Conservation (phyloP, 371 early-diverging fungal genomes). For the Actinomortierella wolfii region DNA sequence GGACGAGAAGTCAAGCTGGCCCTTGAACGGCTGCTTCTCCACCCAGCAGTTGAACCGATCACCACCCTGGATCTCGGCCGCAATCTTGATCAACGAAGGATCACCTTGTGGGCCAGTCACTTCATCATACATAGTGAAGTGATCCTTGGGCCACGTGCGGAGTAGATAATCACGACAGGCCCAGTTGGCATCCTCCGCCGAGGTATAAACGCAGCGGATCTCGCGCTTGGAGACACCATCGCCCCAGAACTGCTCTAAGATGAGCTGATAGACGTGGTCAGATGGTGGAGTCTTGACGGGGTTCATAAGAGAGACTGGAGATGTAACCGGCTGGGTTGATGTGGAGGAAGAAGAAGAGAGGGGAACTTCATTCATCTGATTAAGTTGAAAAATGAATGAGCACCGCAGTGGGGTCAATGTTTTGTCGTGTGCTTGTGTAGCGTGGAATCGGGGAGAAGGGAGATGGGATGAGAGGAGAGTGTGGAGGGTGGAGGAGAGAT, state of each 20-base stretch:
- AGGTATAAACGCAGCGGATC: slow-evolving; percentile 40
- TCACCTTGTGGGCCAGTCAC: slow-evolving; percentile 17
- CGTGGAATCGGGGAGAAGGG: too few relatives aligned
- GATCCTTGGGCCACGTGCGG: slow-evolving; percentile 34
- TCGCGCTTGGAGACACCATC: slow-evolving; percentile 47
- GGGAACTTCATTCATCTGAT: neutral
- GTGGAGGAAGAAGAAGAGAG: neutral
- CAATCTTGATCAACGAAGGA: slow-evolving; percentile 25
- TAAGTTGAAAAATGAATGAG: too few relatives aligned
- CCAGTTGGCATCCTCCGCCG: slow-evolving; percentile 28
- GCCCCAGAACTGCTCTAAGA: slow-evolving; percentile 47
- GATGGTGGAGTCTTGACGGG: slow-evolving; percentile 14
- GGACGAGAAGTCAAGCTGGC: slow-evolving; percentile 41
- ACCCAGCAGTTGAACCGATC: slow-evolving; percentile 45
- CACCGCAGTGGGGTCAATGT: too few relatives aligned
- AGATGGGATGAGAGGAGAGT: too few relatives aligned
- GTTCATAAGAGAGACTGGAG: neutral
- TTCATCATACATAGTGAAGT: slow-evolving; percentile 35
- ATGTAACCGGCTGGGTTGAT: too few relatives aligned
- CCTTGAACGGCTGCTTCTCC: slow-evolving; percentile 40
- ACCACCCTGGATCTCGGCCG: slow-evolving; percentile 31
- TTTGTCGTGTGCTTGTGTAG: too few relatives aligned
- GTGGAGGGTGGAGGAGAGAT: neutral
- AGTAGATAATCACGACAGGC: slow-evolving; percentile 42
- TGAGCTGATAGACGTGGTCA: slow-evolving; percentile 41